Base-by-base conservation (phyloP, 139 green algal species). In the Chlamydomonas incerta region DNA sequence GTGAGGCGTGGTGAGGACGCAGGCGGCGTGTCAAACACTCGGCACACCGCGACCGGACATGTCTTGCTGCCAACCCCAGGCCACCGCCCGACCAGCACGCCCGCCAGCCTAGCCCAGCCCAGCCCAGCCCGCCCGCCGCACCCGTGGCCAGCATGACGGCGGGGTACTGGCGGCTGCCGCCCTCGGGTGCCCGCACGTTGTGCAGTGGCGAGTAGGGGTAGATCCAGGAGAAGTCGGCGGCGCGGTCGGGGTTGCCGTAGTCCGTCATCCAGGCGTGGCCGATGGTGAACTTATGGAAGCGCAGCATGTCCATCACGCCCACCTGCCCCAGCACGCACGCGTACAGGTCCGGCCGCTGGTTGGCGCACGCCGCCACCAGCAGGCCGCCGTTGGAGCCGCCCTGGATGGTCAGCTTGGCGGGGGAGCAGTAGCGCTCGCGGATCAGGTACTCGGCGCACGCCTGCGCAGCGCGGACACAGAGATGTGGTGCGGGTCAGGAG, bases 241-340 rank as follows among this genome's bases (percentile, higher is more conserved):
- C 62, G 2, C 93, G 87, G 88, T 97, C 96, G 8, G 95, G 90
- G 88, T 93, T 73, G 28, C 97, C 97, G 87, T 96, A 99, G 89
- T 98, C 96, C 8, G 86, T 93, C 2, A 68, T 76, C 96, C 96
- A 98, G 3, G 95, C 96, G 79, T 96, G 93, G 11, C 95, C 97
- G 28, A 99, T 97, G 2, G 97, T 99, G 93, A 99, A 98, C 85
- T 94, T 95, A 89, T 98, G 94, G 92, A 98, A 99, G n/a, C 97
- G 91, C 47, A 98, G 92, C 95, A 99, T 98, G 94, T 99, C 97
- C 91, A 96, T 93, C 28, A 98, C 96, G 4, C 96, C 96, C 14
- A 95, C 95, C 87, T 96, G 90, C 5, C 88, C 95, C 28, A 99
- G 85, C 28, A 94, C 94, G 47, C 89, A 94, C 1, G 88, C 94